A percentile compares a stretch with the other conserved stretches of the same genome.
These are phyloP conservation scores for Rhynchosporium secalis DNA, from an alignment of 2,329 filamentous ascomycete genomes.

Conservation along the genomic window DNA sequence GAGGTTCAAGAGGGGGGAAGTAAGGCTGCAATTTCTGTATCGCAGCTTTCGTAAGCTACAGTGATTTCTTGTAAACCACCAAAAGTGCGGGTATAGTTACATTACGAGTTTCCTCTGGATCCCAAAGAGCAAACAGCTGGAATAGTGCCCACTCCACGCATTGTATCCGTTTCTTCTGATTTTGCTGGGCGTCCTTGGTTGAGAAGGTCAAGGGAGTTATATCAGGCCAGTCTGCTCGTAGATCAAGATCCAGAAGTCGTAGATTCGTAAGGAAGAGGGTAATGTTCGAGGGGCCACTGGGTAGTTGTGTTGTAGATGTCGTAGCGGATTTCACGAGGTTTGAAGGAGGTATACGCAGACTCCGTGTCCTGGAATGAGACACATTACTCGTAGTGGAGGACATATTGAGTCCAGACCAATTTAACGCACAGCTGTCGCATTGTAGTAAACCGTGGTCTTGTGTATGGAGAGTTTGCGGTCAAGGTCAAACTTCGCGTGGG, in stretches of 20 bases:
- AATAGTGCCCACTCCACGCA: conserved; percentile 90
- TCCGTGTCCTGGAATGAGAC: conserved; percentile 31
- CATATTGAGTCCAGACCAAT: conserved; percentile 22
- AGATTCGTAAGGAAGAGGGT: conserved; percentile 79
- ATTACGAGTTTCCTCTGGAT: conserved; percentile 71
- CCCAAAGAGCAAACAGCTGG: conserved; percentile 81
- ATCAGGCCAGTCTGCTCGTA: conserved; percentile 74
- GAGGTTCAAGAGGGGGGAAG: conserved; percentile 85
- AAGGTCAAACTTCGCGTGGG: background rate
- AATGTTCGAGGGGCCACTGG: conserved; percentile 51
- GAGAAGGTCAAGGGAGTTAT: conserved; percentile 72
- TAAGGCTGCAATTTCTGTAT: conserved; percentile 80
- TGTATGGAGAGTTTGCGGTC: conserved; percentile 8
- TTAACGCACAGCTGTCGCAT: conserved; percentile 17
- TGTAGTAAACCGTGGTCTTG: background rate
- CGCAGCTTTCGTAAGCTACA: conserved; percentile 13
- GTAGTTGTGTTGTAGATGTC: conserved; percentile 15
- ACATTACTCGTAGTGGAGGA: conserved; percentile 31
- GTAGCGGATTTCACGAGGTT: conserved; percentile 27
- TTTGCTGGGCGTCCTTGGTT: conserved; percentile 62
- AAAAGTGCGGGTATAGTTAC: conserved; percentile 47
- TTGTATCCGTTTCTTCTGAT: conserved; percentile 79
- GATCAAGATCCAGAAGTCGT: conserved; percentile 77
- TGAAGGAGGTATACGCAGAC: conserved; percentile 32
- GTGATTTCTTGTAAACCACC: too few relatives aligned